Evolutionary conservation across 129 eudicot genomes (phyloP).

Genomic region (Mikania micrantha): DNA sequence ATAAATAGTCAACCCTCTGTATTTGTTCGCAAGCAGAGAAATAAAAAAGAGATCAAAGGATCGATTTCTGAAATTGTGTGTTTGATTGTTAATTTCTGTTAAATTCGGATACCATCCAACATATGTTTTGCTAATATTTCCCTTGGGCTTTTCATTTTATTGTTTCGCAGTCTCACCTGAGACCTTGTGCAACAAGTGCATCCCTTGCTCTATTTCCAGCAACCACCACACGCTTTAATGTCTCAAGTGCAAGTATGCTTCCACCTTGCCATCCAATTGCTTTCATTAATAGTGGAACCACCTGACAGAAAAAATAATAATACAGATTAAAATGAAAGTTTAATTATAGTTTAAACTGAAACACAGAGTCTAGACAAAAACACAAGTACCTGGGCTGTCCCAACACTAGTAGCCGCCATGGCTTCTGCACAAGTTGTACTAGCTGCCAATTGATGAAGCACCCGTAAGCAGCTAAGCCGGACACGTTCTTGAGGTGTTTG

Average conservation of each 20-base stretch:
- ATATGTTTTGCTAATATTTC: not conserved
- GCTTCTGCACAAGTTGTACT: conserved; percentile 98
- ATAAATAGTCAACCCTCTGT: too few species aligned
- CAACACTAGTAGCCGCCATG: conserved; percentile 99
- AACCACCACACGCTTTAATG: conserved; percentile 91
- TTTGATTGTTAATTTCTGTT: too few species aligned
- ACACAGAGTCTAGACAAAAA: not conserved
- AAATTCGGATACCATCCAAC: too few species aligned
- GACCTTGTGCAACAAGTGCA: conserved; percentile 99
- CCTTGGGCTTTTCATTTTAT: not conserved
- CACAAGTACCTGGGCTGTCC: conserved; percentile 79
- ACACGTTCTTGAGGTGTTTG: conserved; percentile 90
- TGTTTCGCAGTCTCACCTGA: conserved; percentile 42
- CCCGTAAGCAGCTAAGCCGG: conserved; percentile 94
- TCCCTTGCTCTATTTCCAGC: conserved; percentile 98
- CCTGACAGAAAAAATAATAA: conserved; percentile 31
- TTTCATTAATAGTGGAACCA: conserved; percentile 94
- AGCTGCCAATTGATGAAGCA: conserved; percentile 96
- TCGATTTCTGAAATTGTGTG: too few species aligned
- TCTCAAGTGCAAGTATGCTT: conserved; percentile 95
- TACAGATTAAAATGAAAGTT: not conserved
- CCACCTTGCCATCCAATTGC: conserved; percentile 99
- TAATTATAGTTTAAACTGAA: not conserved
- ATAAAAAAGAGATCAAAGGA: too few species aligned
- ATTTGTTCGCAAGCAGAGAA: too few species aligned